Evolutionary conservation across 75 land plant genomes (phyloP).

Genomic region (Ceratopteris richardii): DNA sequence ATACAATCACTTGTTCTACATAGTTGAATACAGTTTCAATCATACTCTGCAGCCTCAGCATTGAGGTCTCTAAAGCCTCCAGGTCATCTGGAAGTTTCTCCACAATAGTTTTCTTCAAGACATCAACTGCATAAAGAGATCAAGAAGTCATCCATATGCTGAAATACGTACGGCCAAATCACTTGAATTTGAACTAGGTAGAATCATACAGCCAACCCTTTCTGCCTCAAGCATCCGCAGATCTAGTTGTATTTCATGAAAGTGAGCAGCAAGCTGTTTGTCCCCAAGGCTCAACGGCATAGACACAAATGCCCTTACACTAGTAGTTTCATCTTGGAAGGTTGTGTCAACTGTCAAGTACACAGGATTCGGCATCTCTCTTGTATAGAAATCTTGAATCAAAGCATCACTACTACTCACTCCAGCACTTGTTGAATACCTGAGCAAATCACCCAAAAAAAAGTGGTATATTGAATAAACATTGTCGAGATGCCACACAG

Average conservation of each 20-base stretch:
- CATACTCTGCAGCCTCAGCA: constrained; percentile 58
- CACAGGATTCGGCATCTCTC: constrained; percentile 76
- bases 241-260: constrained; percentile 93
- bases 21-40: constrained; percentile 78
- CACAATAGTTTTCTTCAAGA: constrained; percentile 72
- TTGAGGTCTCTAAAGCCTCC: constrained; percentile 87
- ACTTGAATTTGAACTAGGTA: no score
- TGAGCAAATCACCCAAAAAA: constrained; percentile 12
- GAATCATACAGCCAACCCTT: constrained; percentile 93
- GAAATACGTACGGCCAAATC: neutral
- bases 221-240: constrained; percentile 93
- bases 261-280: constrained; percentile 85
- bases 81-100: constrained; percentile 92
- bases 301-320: constrained; percentile 77
- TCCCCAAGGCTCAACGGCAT: constrained; percentile 76
- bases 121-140: constrained; percentile 56
- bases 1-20: constrained; percentile 93
- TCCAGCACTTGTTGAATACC: constrained; percentile 94
- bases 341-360: constrained; percentile 91
- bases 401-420: constrained; percentile 88
- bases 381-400: constrained; percentile 90
- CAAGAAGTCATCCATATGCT: neutral
- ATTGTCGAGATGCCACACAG: no score
- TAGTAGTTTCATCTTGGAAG: constrained; percentile 54
- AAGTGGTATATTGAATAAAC: neutral